A percentile compares a stretch with the other conserved stretches of the same genome.
phyloP scores from a whole-genome alignment of 768 basidiomycete genomes.

The Candolleomyces eurysporus region DNA sequence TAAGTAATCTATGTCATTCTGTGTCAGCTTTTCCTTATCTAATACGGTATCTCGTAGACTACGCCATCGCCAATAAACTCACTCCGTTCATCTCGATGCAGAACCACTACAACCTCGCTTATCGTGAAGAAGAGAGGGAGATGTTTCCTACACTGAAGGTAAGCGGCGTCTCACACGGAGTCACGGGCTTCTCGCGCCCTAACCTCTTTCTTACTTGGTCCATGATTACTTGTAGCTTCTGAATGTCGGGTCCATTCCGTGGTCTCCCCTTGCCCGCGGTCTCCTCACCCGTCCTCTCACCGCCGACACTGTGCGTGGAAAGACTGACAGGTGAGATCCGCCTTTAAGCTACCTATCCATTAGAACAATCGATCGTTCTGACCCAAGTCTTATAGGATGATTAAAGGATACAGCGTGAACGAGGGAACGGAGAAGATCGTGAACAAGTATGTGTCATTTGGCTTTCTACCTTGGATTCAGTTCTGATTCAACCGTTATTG shows the following conservation, averaged over 20 bases:
- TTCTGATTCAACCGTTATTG: too few species aligned
- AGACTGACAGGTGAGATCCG: slow-evolving; percentile 36
- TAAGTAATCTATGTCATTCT: slow-evolving; percentile 17
- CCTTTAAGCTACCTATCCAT: too few species aligned
- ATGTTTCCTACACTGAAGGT: slow-evolving; percentile 59
- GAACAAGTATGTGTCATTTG: slow-evolving; percentile 35
- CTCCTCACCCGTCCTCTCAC: slow-evolving; percentile 40
- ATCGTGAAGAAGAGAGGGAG: slow-evolving; percentile 65
- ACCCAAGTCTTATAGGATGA: slow-evolving; percentile 11
- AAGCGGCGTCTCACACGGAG: too few species aligned
- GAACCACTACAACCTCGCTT: slow-evolving; percentile 60
- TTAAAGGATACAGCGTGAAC: slow-evolving; percentile 21
- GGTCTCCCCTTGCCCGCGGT: slow-evolving; percentile 56
- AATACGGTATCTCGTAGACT: slow-evolving; percentile 29
- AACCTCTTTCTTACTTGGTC: background rate
- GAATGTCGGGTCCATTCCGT: slow-evolving; percentile 55
- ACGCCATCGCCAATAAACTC: slow-evolving; percentile 39
- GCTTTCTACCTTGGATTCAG: too few species aligned
- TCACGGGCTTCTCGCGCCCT: background rate
- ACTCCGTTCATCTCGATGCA: slow-evolving; percentile 71
- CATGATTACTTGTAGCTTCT: slow-evolving; percentile 32
- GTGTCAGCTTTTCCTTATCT: background rate
- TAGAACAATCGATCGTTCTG: too few species aligned
- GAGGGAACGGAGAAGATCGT: slow-evolving; percentile 33
- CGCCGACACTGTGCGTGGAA: slow-evolving; percentile 34